A percentile compares a stretch with the other conserved stretches of the same genome.
Evolutionary conservation across 73 alveolate species (phyloP).

Genomic region (Durusdinium trenchii): DNA sequence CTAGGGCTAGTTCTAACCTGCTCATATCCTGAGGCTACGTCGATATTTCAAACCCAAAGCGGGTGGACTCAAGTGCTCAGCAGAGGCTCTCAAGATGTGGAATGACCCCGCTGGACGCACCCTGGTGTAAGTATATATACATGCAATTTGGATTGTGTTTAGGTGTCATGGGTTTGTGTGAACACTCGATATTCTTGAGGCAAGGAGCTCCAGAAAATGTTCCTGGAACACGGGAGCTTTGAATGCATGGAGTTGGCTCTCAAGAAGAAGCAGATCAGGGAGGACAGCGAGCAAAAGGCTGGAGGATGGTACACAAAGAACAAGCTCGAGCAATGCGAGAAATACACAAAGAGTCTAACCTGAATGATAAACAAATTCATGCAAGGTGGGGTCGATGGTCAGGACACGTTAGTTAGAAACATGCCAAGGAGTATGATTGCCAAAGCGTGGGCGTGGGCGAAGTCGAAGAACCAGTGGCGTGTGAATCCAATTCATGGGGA

Average conservation of each 20-base stretch:
- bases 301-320: slow-evolving; percentile 29
- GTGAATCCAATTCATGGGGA: neutral
- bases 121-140: too few relatives aligned
- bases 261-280: neutral
- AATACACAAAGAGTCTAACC: slow-evolving; percentile 6
- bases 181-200: neutral
- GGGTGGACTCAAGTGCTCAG: slow-evolving; percentile 27
- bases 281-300: neutral
- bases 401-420: neutral
- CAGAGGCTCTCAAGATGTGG: slow-evolving; percentile 33
- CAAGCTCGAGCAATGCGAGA: neutral
- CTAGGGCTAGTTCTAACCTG: too few relatives aligned
- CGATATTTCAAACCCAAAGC: slow-evolving; percentile 35
- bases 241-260: neutral
- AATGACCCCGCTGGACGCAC: neutral
- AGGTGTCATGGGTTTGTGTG: neutral
- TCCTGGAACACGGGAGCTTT: slow-evolving; percentile 27
- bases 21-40: slow-evolving; percentile 26
- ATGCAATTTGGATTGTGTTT: neutral
- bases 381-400: neutral
- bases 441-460: neutral
- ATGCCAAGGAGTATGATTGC: neutral
- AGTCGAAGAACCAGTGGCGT: neutral
- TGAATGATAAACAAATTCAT: too few relatives aligned
- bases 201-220: neutral